Evolutionary conservation across 2,329 filamentous ascomycete genomes (phyloP).

Genomic region (Phaeosphaeriaceae sp.): DNA sequence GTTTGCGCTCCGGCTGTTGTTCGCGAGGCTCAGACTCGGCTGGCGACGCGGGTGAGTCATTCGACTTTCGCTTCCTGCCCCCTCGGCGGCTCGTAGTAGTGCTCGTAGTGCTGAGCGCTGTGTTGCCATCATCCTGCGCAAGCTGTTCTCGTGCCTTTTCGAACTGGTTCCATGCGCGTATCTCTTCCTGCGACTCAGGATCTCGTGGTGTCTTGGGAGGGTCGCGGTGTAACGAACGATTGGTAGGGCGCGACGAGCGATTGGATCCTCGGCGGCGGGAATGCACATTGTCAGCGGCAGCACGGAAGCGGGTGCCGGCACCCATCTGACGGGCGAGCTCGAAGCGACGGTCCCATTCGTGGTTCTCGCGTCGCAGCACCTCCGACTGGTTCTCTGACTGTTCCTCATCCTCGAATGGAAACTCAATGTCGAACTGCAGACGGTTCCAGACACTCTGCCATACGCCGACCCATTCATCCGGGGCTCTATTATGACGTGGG

Average conservation of each 20-base stretch:
- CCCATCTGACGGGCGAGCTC: conserved; percentile 82
- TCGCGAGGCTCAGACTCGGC: conserved; percentile 68
- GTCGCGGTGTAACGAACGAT: conserved; percentile 40
- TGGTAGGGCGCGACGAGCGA: conserved; percentile 50
- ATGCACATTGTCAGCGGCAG: conserved; percentile 69
- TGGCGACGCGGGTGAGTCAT: conserved; percentile 68
- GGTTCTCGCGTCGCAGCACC: conserved; percentile 63
- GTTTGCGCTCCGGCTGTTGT: conserved; percentile 73
- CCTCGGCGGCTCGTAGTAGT: conserved; percentile 52
- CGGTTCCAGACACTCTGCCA: conserved; percentile 91
- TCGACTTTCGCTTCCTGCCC: conserved; percentile 77
- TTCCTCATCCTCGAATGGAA: conserved; percentile 77
- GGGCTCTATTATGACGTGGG: conserved; percentile 39
- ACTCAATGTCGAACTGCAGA: conserved; percentile 79
- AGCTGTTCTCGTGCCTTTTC: conserved; percentile 77
- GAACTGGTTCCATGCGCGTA: conserved; percentile 87
- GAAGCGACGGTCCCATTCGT: conserved; percentile 83
- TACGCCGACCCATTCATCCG: conserved; percentile 69
- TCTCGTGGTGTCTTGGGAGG: conserved; percentile 58
- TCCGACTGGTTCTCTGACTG: conserved; percentile 64
- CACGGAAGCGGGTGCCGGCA: conserved; percentile 73
- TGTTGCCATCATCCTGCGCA: conserved; percentile 28
- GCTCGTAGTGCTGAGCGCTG: conserved; percentile 27
- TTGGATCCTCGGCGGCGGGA: conserved; percentile 31
- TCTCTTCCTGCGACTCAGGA: conserved; percentile 79